phyloP scores from a whole-genome alignment of 305 asterid genomes.

The Fraxinus angustifolia region DNA sequence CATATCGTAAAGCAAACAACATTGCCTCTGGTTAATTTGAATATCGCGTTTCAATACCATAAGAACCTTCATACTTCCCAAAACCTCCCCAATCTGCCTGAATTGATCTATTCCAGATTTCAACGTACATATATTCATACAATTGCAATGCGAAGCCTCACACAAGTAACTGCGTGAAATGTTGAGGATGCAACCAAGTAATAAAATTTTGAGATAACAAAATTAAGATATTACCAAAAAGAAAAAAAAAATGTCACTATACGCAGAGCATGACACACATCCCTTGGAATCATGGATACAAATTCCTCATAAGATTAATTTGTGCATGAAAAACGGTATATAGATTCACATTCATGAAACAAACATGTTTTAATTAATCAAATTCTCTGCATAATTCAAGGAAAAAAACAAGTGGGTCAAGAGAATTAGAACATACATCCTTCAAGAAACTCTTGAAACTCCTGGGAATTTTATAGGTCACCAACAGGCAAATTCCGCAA shows the following conservation, averaged over 20 bases:
- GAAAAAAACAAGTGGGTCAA: not conserved
- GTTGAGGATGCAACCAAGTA: too few relatives aligned
- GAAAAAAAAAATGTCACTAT: not conserved
- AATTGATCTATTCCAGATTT: slow-evolving; percentile 62
- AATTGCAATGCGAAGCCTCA: too few relatives aligned
- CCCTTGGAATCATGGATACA: not conserved
- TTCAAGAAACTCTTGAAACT: slow-evolving; percentile 8
- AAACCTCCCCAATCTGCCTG: slow-evolving; percentile 74
- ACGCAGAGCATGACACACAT: not conserved
- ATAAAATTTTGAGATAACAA: not conserved
- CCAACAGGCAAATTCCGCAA: slow-evolving; percentile 20
- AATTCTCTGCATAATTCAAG: not conserved
- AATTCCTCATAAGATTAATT: not conserved
- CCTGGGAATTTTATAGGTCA: slow-evolving; percentile 1
- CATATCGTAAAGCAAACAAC: slow-evolving; percentile 63
- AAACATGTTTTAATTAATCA: not conserved
- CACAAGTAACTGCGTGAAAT: too few relatives aligned
- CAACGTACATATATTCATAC: not conserved
- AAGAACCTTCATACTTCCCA: slow-evolving; percentile 66
- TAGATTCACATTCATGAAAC: not conserved
- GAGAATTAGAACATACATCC: slow-evolving; percentile 18
- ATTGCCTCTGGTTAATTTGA: slow-evolving; percentile 68
- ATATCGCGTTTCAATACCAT: slow-evolving; percentile 78
- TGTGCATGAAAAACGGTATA: not conserved
- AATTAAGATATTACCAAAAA: not conserved